phyloP scores from a whole-genome alignment of 164 flowering plant genomes.

The Magnolia officinalis region DNA sequence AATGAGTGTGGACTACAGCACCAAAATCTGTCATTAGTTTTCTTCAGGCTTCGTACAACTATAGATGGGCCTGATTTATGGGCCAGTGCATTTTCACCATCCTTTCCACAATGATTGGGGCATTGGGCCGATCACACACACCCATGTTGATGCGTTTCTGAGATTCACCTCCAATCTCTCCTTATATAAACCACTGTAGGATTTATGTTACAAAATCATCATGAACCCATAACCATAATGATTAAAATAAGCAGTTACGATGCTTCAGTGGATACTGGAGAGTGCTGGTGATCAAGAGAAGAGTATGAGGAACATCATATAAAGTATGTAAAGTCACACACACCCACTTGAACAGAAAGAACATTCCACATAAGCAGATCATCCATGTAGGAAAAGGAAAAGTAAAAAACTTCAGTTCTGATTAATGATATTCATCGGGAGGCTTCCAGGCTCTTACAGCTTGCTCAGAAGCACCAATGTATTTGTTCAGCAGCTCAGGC shows the following conservation, averaged over 20 bases:
- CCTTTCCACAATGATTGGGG: not conserved
- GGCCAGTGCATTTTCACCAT: not conserved
- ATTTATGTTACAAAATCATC: not conserved
- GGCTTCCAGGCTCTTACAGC: constrained; percentile 56
- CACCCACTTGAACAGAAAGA: not conserved
- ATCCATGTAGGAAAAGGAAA: not conserved
- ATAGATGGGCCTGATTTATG: not conserved
- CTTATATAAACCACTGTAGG: not conserved
- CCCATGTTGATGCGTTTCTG: not conserved
- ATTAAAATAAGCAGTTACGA: not conserved
- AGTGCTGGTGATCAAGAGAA: not conserved
- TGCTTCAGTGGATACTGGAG: not conserved
- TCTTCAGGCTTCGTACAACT: not conserved
- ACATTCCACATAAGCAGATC: not conserved
- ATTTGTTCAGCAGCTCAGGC: constrained; percentile 92
- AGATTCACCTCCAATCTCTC: not conserved
- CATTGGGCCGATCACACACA: not conserved
- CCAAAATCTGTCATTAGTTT: not conserved
- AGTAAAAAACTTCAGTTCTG: not conserved
- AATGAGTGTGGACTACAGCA: no score
- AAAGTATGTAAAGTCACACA: not conserved
- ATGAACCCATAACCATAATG: not conserved
- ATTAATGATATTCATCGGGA: not conserved
- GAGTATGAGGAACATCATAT: not conserved
- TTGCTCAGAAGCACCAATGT: constrained; percentile 99